Evolutionary conservation across 495 filamentous ascomycete genomes (phyloP), one percentile per base, ranked within the genome.

Genomic region (Halenospora varia): DNA sequence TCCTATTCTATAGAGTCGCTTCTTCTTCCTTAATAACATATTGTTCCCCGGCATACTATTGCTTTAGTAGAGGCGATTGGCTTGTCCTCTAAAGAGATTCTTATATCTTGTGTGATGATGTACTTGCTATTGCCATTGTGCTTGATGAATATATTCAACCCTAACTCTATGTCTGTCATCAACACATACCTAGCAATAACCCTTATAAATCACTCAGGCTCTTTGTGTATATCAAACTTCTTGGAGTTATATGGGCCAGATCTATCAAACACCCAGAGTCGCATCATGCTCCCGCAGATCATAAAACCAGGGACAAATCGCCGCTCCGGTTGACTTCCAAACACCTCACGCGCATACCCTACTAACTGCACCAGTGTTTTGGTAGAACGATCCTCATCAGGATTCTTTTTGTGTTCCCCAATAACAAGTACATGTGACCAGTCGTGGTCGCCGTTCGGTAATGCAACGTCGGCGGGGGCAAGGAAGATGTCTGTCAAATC

Each of bases 251-350:
- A 75, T 26, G 51, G 59, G 23, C 68, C 64, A 66, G 67, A 74
- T 52, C 70, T 62, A 62, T 73, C 66, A 55, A 75, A 73, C 15
- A 74, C 62, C 69, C 64, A 75, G 20, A 63, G 52, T 58, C 65
- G 50, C 57, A 73, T 72, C 15, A 48, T 45, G 48, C 29, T 66
- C 55, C 68, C n/a, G n/a, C n/a, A n/a, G n/a, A n/a, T n/a, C n/a
- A n/a, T n/a, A n/a, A n/a, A n/a, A n/a, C n/a, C n/a, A 55, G 66
- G 63, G 25, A 71, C 50, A 52, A 68, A 72, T 50, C 66, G 64
- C 25, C 69, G 64, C 8, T 65, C 60, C 11, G 69, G 65, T 53
- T 71, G 59, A 53, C 29, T 53, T 46, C 55, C 47, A 56, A 68
- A 68, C 40, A 68, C 54, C 15, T 65, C 56, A 8, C 61, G 57